Percentiles rank a stretch among this genome's conserved stretches.
Evolutionary conservation across 768 basidiomycete genomes (phyloP).

Genomic region (Leccinum barrowsii): DNA sequence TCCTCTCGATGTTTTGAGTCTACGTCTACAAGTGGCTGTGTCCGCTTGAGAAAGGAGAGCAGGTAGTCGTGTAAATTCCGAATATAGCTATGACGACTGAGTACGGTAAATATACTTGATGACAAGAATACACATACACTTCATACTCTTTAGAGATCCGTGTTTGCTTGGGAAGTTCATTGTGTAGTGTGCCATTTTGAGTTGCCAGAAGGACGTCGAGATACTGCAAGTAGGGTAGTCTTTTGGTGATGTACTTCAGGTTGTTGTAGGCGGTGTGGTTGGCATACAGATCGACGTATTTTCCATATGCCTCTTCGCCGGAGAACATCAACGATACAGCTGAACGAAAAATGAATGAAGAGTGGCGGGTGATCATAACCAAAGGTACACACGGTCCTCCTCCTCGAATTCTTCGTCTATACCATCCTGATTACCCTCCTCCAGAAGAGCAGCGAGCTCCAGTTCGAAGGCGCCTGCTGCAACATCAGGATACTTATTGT

Average conservation of each 20-base stretch:
- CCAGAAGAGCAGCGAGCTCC: conserved; percentile 78
- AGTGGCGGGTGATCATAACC: not conserved
- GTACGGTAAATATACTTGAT: conserved; percentile 5
- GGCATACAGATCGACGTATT: conserved; percentile 89
- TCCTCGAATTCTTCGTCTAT: conserved; percentile 70
- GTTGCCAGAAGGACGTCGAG: conserved; percentile 78
- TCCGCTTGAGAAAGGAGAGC: conserved; percentile 79
- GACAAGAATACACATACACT: conserved; percentile 44
- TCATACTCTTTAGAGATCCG: conserved; percentile 76
- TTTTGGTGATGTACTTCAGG: conserved; percentile 77
- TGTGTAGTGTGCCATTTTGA: conserved; percentile 57
- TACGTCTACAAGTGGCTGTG: conserved; percentile 78
- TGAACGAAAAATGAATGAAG: conserved; percentile 29
- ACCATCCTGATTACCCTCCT: conserved; percentile 68
- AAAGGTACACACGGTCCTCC: conserved; percentile 72
- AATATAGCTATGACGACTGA: conserved; percentile 61
- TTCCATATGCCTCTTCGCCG: conserved; percentile 93
- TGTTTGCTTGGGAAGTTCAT: conserved; percentile 65
- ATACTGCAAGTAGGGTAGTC: conserved; percentile 90
- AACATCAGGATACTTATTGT: conserved; percentile 92
- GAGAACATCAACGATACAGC: conserved; percentile 86
- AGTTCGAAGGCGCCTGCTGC: conserved; percentile 76
- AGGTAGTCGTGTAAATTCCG: conserved; percentile 79
- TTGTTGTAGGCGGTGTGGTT: conserved; percentile 90
- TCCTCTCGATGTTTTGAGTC: conserved; percentile 63